These are phyloP conservation scores for Prunus mongolica DNA, from an alignment of 306 rosid species.

Conservation along the genomic window DNA sequence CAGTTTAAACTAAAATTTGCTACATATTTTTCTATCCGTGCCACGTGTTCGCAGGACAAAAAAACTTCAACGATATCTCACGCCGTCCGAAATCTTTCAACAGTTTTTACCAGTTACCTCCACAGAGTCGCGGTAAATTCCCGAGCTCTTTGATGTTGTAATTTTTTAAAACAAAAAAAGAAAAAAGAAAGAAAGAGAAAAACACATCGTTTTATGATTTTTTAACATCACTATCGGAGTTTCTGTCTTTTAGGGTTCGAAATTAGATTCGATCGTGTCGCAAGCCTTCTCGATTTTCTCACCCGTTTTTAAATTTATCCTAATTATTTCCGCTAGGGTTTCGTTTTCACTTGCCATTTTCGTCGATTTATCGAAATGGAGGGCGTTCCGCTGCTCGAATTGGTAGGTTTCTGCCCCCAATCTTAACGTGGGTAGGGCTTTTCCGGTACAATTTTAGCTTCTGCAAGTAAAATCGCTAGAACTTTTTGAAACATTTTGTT, in stretches of 20 bases:
- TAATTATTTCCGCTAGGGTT: conserved; percentile 47
- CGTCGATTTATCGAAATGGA: conserved; percentile 34
- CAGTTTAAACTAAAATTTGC: too few relatives aligned
- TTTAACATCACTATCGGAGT: conserved; percentile 46
- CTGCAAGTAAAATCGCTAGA: neutral
- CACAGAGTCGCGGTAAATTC: neutral
- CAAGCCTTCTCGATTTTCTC: conserved; percentile 59
- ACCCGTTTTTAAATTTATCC: conserved; percentile 26
- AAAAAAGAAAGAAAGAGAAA: neutral
- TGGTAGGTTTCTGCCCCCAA: neutral
- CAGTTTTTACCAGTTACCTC: neutral
- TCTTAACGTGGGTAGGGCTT: conserved; percentile 46
- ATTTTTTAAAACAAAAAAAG: neutral
- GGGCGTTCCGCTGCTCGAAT: conserved; percentile 1
- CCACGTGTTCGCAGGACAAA: too few relatives aligned
- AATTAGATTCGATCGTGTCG: conserved; percentile 61
- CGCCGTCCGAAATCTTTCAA: neutral
- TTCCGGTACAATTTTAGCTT: conserved; percentile 23
- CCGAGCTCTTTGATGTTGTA: neutral
- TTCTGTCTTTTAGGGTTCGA: conserved; percentile 44
- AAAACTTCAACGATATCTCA: neutral
- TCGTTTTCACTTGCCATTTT: conserved; percentile 18
- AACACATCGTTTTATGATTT: neutral
- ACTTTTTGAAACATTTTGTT: neutral
- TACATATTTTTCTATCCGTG: too few relatives aligned